Percentiles rank a stretch among this genome's conserved stretches.
Evolutionary conservation across 805 yeast genomes (phyloP).

Genomic region (Lachancea thermotolerans): DNA sequence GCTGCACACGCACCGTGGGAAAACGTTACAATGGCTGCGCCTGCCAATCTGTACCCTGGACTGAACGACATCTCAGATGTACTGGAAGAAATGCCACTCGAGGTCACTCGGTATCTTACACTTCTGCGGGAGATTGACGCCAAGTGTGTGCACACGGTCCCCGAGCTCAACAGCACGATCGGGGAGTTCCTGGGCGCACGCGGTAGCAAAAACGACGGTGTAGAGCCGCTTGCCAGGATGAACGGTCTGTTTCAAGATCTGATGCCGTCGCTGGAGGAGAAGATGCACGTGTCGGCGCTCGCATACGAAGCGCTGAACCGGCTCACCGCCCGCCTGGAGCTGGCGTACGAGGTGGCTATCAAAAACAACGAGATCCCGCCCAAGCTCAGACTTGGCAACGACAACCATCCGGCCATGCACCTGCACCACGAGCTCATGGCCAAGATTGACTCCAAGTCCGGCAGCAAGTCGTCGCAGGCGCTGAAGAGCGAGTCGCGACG

Average conservation of each 20-base stretch:
- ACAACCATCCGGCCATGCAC: slow-evolving; percentile 84
- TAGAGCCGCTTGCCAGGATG: slow-evolving; percentile 31
- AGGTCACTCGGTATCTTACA: slow-evolving; percentile 77
- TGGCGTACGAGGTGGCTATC: slow-evolving; percentile 69
- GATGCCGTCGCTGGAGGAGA: slow-evolving; percentile 90
- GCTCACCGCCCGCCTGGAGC: slow-evolving; percentile 66
- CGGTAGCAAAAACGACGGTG: slow-evolving; percentile 14
- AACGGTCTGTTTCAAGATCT: slow-evolving; percentile 50
- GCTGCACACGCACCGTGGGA: neutral
- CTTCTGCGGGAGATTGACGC: slow-evolving; percentile 90
- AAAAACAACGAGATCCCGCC: slow-evolving; percentile 74
- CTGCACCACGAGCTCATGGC: slow-evolving; percentile 33
- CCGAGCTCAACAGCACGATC: slow-evolving; percentile 45
- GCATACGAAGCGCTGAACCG: slow-evolving; percentile 73
- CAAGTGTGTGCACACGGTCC: slow-evolving; percentile 72
- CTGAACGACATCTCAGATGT: slow-evolving; percentile 88
- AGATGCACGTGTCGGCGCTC: slow-evolving; percentile 92
- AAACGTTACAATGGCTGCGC: slow-evolving; percentile 19
- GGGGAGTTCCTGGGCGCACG: slow-evolving; percentile 16
- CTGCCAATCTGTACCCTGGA: slow-evolving; percentile 66
- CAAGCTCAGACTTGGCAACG: slow-evolving; percentile 65
- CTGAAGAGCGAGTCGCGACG: slow-evolving; percentile 80
- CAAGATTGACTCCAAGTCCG: slow-evolving; percentile 22
- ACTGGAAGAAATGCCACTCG: slow-evolving; percentile 82
- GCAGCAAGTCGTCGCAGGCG: slow-evolving; percentile 53